Base-by-base conservation (phyloP, 176 grass and related monocot species). In the Microstegium vimineum region DNA sequence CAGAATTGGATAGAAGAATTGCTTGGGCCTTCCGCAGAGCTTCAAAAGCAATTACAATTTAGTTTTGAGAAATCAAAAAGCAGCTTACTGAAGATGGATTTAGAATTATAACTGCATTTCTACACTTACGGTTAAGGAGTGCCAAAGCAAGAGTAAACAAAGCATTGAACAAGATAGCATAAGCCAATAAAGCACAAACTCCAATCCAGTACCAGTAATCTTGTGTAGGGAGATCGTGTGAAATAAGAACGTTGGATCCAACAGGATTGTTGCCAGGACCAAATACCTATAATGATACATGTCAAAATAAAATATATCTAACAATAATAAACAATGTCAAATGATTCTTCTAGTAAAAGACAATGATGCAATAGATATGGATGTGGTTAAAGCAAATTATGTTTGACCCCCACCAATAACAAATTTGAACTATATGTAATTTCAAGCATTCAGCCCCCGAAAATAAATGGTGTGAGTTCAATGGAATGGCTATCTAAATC, bases 181-280 rank as follows among this genome's bases (percentile, higher is more conserved):
- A 94, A 36, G 71, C 79, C 45, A 94, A 69, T 82, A 94, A 81
- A 84, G 84, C 89, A 65, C 86, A 84, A 79, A 91, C 45, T 54
- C 92, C 92, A 69, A 91, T 77, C 92, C 92, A 94, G 67, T 91
- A 94, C 92, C 89, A 94, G 72, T 82, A 84, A 78, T 81, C 46
- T 14, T 87, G 70, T 38, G 80, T 94, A 26, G 86, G 65, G 13
- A 94, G 59, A 81, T 75, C 66, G 41, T 86, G 82, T 45, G 68
- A 74, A 35, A 34, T 67, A 51, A 94, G 86, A 66, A 94, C 49
- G 82, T 86, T 89, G 22, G 60, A 68, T 68, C 89, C 92, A 84
- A 94, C 71, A 60, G 89, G 89, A 51, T 22, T 76, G 68, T 81
- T 77, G 43, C 86, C 83, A 27, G 71, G 80, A 27, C 15, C 67